Conservation (phyloP, 2,329 filamentous ascomycete species). For the Paraphaeosphaeria sporulosa region DNA sequence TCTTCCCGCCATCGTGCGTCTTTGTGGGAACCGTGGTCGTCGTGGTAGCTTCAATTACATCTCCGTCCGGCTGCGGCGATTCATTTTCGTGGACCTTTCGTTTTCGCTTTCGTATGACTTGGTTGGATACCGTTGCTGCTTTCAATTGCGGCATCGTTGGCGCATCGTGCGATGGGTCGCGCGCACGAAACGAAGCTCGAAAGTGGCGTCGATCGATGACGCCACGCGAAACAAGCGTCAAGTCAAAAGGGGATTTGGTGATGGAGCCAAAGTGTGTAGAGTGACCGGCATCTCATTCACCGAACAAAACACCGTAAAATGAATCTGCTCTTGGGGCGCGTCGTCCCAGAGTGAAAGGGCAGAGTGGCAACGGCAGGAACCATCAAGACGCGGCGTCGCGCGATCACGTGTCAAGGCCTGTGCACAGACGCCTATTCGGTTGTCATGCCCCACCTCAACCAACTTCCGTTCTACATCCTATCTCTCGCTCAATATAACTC, state of each 20-base stretch:
- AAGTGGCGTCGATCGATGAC: slow-evolving; percentile 33
- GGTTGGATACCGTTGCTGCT: slow-evolving; percentile 54
- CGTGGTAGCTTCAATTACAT: slow-evolving; percentile 13
- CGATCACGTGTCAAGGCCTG: slow-evolving; percentile 11
- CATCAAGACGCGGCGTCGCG: slow-evolving; percentile 10
- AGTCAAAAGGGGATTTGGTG: neutral
- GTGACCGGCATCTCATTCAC: neutral
- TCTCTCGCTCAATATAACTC: too few relatives aligned
- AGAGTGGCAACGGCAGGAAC: neutral
- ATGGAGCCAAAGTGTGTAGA: neutral
- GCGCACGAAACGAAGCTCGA: slow-evolving; percentile 3
- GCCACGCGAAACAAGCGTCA: slow-evolving; percentile 19
- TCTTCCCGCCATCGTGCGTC: slow-evolving; percentile 63
- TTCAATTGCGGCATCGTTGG: slow-evolving; percentile 50
- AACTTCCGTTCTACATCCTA: too few relatives aligned
- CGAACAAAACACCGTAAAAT: neutral
- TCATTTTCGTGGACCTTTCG: slow-evolving; percentile 37
- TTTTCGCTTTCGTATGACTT: slow-evolving; percentile 56
- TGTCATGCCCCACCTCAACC: too few relatives aligned
- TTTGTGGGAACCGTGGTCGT: slow-evolving; percentile 63
- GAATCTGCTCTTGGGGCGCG: neutral
- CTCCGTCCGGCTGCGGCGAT: slow-evolving; percentile 17
- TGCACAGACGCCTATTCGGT: neutral
- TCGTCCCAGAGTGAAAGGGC: neutral
- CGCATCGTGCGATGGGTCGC: slow-evolving; percentile 22